Base-by-base conservation (phyloP, 192 early-diverging fungal genomes). In the Spinellus fusiger region DNA sequence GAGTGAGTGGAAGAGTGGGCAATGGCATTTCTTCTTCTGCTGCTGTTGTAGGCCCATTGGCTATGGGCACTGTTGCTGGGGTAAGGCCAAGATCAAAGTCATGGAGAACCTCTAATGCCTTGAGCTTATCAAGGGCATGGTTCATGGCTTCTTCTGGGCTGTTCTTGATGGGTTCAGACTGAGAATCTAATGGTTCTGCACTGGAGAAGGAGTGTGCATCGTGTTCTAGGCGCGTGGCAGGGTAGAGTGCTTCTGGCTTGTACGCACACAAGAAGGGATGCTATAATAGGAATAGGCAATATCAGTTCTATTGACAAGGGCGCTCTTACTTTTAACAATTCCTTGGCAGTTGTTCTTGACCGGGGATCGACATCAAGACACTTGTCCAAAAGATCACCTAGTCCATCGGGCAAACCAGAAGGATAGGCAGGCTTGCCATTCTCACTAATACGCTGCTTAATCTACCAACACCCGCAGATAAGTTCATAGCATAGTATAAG, bases 361-460 rank as follows among this genome's bases (percentile, higher is more conserved):
- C 34, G 40, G 54, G 63, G 59, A 48, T 74, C 70, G 29, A 54
- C 32, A 13, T 74, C 57, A 29, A 74, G 35, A 34, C 69, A 74
- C 16, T 50, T 49, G 46, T 71, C 60, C 32, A 71, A 37, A 22
- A 71, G 59, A 29, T 78, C 59, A 3, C 61, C 35, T 40, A 75
- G 37, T 8, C 64, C 59, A 33, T 51, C 62, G 18, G 64, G 63
- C 18, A 74, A 25, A 51, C 51, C 35, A 15, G 49, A 34, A 15
- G 71, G 65, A 61, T 63, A 73, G 0, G 29, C 52, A 15, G 69
- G 69, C 47, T 52, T 49, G 13, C 65, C 64, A 22, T 38, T 56
- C 15, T 53, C 57, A 22, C 70, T 44, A 25, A 74, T 74, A 20
- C 62, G 62, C 28, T 68, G 60, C 37, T 74, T 74, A 13, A 71